Base-by-base conservation (phyloP, 164 flowering plant genomes). In the Vitis rotundifolia region DNA sequence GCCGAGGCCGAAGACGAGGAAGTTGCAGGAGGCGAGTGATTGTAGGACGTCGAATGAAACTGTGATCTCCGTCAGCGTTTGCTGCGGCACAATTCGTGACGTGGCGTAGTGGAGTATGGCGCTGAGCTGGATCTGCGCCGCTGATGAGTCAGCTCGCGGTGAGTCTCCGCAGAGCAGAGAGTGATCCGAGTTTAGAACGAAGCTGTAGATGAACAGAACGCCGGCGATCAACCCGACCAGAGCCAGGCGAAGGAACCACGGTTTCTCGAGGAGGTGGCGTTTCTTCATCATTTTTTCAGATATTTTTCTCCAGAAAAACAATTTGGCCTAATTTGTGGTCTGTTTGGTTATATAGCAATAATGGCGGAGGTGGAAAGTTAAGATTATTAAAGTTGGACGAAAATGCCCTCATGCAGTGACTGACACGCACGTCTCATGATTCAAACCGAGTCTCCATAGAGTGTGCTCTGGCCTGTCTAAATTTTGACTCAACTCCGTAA, bases 71-170 rank as follows among this genome's bases (percentile, higher is more conserved):
- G 44, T 71, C 2, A 69, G 10, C 0, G 80, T 61, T 28, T 86
- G 90, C 54, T 86, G 90, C 2, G 88, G 90, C 16, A 77, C 73
- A 49, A 72, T 59, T 0, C 53, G 61, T 4, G 87, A 73, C 1
- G 91, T 85, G 67, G 91, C 87, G 79, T 87, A 87, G 78, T 83
- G 91, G 67, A 85, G 67, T n/a, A 87, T 73, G 56, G 90, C 82
- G 11, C 63, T 65, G 49, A 86, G 76, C 64, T 86, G 85, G 70
- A 57, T 49, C 29, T 70, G 74, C 49, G 81, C 65, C 12, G 77
- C 54, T 3, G 72, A 12, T 55, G 71, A 71, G 1, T 54, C 61
- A 26, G 52, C 70, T 3, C 28, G 18, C 18, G 22, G 29, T 37
- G 10, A 11, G 29, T 28, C 16, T 47, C 37, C 16, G 58, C 73